These are phyloP conservation scores for Talaromyces ruber DNA, from an alignment of 495 filamentous ascomycete species.

Conservation along the genomic window DNA sequence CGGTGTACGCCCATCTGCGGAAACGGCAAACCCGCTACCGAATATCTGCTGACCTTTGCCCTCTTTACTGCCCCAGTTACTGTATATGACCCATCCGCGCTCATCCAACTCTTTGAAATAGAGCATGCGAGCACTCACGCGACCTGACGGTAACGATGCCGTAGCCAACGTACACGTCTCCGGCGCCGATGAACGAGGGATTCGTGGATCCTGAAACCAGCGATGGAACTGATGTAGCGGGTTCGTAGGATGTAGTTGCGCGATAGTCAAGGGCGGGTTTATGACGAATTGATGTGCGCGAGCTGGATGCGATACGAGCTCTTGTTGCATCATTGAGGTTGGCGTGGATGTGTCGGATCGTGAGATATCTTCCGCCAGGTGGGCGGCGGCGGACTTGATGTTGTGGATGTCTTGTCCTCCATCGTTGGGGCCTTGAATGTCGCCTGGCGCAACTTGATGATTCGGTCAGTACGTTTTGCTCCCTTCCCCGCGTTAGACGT, in stretches of 20 bases:
- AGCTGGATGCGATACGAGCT: conserved; percentile 30
- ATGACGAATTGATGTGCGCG: conserved; percentile 40
- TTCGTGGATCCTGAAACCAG: conserved; percentile 72
- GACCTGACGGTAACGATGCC: conserved; percentile 74
- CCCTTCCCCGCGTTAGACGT: neutral
- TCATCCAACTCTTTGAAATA: conserved; percentile 75
- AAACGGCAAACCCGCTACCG: conserved; percentile 7
- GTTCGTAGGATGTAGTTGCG: conserved; percentile 30
- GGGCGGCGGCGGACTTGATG: neutral
- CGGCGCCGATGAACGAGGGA: conserved; percentile 51
- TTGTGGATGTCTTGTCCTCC: conserved; percentile 12
- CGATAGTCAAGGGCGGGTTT: conserved; percentile 35
- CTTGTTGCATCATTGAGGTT: conserved; percentile 23
- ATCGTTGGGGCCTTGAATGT: conserved; percentile 15
- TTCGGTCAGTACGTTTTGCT: neutral
- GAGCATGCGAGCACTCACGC: conserved; percentile 74
- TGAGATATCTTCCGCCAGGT: conserved; percentile 14
- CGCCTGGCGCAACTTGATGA: conserved; percentile 34
- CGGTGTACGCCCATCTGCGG: conserved; percentile 17
- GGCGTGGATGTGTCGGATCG: conserved; percentile 30
- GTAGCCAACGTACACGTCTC: conserved; percentile 77
- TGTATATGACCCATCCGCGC: conserved; percentile 83
- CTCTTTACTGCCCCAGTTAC: conserved; percentile 68
- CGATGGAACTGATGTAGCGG: conserved; percentile 77
- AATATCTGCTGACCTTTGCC: conserved; percentile 39